phyloP scores from a whole-genome alignment of 441 rosid genomes.

The Mallotus japonicus region DNA sequence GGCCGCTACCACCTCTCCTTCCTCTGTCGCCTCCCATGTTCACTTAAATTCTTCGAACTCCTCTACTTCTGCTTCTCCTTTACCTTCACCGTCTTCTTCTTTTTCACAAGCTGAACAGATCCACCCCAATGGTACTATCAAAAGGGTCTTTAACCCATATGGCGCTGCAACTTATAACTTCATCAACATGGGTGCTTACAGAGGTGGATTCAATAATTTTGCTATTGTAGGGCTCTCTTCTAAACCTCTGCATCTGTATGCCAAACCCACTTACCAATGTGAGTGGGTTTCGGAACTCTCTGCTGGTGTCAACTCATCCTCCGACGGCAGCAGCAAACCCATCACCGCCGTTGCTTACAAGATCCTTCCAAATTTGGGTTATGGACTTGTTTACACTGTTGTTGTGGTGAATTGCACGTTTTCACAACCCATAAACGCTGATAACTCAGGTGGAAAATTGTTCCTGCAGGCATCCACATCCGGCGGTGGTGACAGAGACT shows the following conservation, averaged over 20 bases:
- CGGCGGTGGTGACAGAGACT: constrained; percentile 52
- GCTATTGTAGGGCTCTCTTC: constrained; percentile 72
- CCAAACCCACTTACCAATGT: constrained; percentile 65
- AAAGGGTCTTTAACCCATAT: constrained; percentile 59
- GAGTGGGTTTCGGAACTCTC: constrained; percentile 47
- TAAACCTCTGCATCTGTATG: constrained; percentile 72
- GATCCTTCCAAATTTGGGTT: constrained; percentile 90
- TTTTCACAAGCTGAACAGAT: constrained; percentile 23
- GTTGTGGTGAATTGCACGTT: constrained; percentile 83
- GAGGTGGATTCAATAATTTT: constrained; percentile 68
- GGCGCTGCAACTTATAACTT: constrained; percentile 81
- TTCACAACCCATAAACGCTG: constrained; percentile 41
- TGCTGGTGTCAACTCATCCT: neutral
- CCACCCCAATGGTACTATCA: constrained; percentile 42
- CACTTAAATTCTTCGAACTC: neutral
- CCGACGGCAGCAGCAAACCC: constrained; percentile 15
- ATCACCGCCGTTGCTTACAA: constrained; percentile 34
- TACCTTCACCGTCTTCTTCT: constrained; percentile 4
- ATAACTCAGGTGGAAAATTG: constrained; percentile 68
- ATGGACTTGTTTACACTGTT: constrained; percentile 81
- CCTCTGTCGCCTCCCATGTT: neutral
- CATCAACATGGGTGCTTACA: constrained; percentile 70
- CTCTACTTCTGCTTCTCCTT: neutral
- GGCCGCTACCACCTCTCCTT: constrained; percentile 5
- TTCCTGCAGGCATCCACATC: constrained; percentile 65